Conservation (phyloP, 1,284 basidiomycete genomes). For the Cronartium ribicola region DNA sequence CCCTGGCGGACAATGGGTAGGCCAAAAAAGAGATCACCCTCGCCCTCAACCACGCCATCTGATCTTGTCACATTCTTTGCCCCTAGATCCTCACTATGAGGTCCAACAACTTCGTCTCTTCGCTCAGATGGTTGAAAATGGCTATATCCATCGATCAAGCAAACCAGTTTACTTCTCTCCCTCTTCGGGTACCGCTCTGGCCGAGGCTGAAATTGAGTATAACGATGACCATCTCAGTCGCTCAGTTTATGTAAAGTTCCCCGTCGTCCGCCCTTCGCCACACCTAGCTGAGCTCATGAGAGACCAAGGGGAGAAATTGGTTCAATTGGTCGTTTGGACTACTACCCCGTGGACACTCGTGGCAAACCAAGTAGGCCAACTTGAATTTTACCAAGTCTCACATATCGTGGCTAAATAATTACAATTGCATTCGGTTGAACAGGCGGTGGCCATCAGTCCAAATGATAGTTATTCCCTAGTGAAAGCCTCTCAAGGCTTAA, state of each 20-base stretch:
- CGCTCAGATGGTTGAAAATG: conserved; percentile 78
- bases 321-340: conserved; percentile 86
- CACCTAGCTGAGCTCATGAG: conserved; percentile 43
- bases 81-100: conserved; percentile 75
- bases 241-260: conserved; percentile 80
- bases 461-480: conserved; percentile 24
- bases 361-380: conserved; percentile 73
- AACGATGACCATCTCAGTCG: conserved; percentile 80
- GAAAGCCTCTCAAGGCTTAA: conserved; percentile 2
- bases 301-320: conserved; percentile 43
- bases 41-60: neutral
- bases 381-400: neutral
- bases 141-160: conserved; percentile 76
- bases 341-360: conserved; percentile 97
- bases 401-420: neutral
- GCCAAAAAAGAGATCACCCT: conserved; percentile 62
- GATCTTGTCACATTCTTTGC: neutral
- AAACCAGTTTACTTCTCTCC: conserved; percentile 95
- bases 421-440: too few species aligned
- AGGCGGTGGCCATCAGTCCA: conserved; percentile 29
- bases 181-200: conserved; percentile 85
- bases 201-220: conserved; percentile 91
- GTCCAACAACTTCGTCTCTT: conserved; percentile 83
- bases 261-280: conserved; percentile 54
- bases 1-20: conserved; percentile 72